phyloP scores from a whole-genome alignment of 2,329 filamentous ascomycete species.

The Ophiostoma perfectum region DNA sequence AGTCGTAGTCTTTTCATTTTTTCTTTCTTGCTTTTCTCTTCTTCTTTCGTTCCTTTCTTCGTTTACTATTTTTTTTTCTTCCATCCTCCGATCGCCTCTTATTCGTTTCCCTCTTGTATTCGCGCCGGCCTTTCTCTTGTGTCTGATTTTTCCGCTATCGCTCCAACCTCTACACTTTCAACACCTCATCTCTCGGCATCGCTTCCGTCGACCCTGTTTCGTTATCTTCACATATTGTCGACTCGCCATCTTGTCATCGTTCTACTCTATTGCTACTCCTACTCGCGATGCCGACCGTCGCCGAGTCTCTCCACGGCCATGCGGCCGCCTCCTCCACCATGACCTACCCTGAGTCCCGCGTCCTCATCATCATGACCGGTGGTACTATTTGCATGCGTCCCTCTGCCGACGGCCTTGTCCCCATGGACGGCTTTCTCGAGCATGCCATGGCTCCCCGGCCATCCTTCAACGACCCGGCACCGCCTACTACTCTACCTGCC shows the following conservation, averaged over 20 bases:
- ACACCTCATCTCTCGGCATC: neutral
- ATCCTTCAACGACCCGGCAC: constrained; percentile 74
- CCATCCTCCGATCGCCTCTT: neutral
- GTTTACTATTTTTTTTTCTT: neutral
- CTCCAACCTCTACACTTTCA: neutral
- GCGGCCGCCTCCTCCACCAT: neutral
- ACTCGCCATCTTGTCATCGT: neutral
- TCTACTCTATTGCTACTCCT: neutral
- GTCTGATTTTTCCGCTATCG: neutral
- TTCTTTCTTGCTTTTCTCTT: neutral
- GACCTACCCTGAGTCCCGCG: constrained; percentile 63
- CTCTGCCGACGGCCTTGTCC: constrained; percentile 72
- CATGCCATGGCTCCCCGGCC: constrained; percentile 75
- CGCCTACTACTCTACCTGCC: constrained; percentile 45
- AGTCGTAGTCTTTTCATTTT: neutral
- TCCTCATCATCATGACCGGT: constrained; percentile 86
- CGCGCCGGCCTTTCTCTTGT: neutral
- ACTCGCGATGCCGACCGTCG: constrained; percentile 13
- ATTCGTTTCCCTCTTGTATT: neutral
- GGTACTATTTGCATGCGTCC: constrained; percentile 89
- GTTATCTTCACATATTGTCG: neutral
- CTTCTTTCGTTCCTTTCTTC: neutral
- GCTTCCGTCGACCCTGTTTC: neutral
- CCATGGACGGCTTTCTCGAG: constrained; percentile 73
- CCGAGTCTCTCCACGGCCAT: constrained; percentile 10